Base-by-base conservation (phyloP, 805 yeast genomes). In the Lipomyces lipofer region DNA sequence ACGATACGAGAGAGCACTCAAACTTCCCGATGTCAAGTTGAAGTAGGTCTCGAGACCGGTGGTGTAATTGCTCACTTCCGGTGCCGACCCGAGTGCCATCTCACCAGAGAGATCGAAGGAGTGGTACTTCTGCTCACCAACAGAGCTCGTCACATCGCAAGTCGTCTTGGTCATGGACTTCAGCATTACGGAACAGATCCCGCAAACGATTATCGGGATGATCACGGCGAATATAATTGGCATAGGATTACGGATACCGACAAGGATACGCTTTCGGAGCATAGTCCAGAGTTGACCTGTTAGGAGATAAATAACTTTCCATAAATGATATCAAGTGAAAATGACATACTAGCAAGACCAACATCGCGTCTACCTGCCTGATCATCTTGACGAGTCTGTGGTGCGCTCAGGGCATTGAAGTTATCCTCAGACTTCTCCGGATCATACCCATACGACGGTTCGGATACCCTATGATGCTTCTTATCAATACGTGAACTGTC, bases 181-280 rank as follows among this genome's bases (percentile, higher is more conserved):
- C 36, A 47, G n/a, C 21, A 47, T 43, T 5, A 2, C 24, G 15
- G 29, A 22, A 21, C 39, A 29, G 8, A 47, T 42, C 19, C 47
- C 51, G 22, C 36, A 4, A 28, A 47, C 24, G 13, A 47, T 44
- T 24, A 47, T 42, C 13, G 51, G 51, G 19, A 42, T 17, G 15
- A 17, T 9, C 43, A 47, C 25, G 13, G 30, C 35, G 17, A 24
- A n/a, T 15, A 47, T 21, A 17, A 17, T 21, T 12, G 51, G 51
- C n/a, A 39, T 36, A 15, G 51, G 51, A 27, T 40, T 24, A 9
- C 51, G 51, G n/a, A 17, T 12, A 7, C 52, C 51, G 22, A 47
- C 25, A 17, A 40, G 21, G 19, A 19, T 7, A n/a, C 51, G 51
- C 38, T 47, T 47, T 1, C 28, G 27, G n/a, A 47, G 8, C 51